Evolutionary conservation across 169 alveolate genomes (phyloP), one percentile per base, ranked within the genome.

Genomic region (Eimeria necatrix): DNA sequence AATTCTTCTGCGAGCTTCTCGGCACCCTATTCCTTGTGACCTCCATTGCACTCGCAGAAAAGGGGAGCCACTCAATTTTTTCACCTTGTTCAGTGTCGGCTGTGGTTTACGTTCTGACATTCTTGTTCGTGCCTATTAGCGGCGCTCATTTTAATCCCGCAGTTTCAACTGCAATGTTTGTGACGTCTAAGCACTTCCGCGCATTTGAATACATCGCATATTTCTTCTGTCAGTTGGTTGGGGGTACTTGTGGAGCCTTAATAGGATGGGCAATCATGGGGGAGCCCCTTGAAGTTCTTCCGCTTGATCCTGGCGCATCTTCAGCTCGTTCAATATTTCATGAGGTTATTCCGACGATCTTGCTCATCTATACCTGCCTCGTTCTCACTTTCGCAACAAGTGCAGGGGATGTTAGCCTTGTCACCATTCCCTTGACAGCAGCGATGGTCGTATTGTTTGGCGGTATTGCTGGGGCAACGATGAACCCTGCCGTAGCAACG

Each of bases 131-230:
- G 52, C 86, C 89, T 20, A 93, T 93, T 60, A 93, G 95, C 59
- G 95, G 95, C 10, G 95, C 95, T 18, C 95, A 93, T 52, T 93
- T 93, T 84, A 93, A 93, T 53, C 95, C 95, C 4, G 95, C 95
- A 41, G 95, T 93, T 7, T 93, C 95, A 6, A 60, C 85, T 26
- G 90, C 95, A 52, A 80, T 93, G 74, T 93, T 60, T 48, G 46
- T 93, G 93, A 93, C 95, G 12, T 86, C 89, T n/a, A 86, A 86
- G 68, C 86, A 87, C 16, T 93, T 93, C 53, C 81, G 46, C 16
- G 71, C 59, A 71, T 49, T 93, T 18, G 95, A 93, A 18, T 80
- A 61, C 16, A 9, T 80, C 70, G 59, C 93, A 46, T 93, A 93
- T 46, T 73, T 93, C 64, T 20, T 68, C 52, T 80, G 93, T 46